Evolutionary conservation across 768 basidiomycete species (phyloP).

Genomic region (Boletus coccyginus): DNA sequence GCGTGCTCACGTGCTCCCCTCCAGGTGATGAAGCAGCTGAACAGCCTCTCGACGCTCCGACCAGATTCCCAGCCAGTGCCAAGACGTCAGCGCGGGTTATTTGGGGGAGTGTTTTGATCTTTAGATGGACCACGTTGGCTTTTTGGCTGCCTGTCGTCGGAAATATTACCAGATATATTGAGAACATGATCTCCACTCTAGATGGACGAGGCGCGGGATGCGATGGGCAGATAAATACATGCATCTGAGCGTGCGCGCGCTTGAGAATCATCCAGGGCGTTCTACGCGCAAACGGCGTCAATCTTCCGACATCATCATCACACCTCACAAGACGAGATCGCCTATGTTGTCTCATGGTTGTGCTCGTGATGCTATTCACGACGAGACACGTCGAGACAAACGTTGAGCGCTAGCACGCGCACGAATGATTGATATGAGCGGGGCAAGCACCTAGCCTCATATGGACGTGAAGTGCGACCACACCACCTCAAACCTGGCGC

Average conservation of each 20-base stretch:
- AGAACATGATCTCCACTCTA: conserved; percentile 18
- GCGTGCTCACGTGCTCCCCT: conserved; percentile 1
- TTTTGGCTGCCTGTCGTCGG: neutral
- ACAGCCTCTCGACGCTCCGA: conserved; percentile 85
- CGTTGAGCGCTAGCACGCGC: too few relatives aligned
- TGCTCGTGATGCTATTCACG: too few relatives aligned
- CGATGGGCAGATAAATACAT: neutral
- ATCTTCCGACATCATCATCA: too few relatives aligned
- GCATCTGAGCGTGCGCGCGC: too few relatives aligned
- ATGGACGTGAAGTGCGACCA: too few relatives aligned
- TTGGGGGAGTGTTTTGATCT: conserved; percentile 70
- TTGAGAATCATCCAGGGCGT: conserved; percentile 35
- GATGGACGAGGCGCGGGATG: neutral
- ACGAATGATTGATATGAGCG: too few relatives aligned
- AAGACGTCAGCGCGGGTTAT: conserved; percentile 74
- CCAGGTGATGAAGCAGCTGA: conserved; percentile 94
- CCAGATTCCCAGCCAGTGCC: conserved; percentile 74
- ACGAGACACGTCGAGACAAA: too few relatives aligned
- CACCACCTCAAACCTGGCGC: too few relatives aligned
- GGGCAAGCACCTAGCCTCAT: too few relatives aligned
- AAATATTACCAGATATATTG: conserved; percentile 12
- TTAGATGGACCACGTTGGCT: conserved; percentile 11
- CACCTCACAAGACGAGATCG: conserved; percentile 52
- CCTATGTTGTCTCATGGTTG: too few relatives aligned
- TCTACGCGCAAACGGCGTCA: conserved; percentile 17